Evolutionary conservation across 2,329 filamentous ascomycete species (phyloP), one percentile per base, ranked within the genome.

Genomic region (Blumeria graminis): DNA sequence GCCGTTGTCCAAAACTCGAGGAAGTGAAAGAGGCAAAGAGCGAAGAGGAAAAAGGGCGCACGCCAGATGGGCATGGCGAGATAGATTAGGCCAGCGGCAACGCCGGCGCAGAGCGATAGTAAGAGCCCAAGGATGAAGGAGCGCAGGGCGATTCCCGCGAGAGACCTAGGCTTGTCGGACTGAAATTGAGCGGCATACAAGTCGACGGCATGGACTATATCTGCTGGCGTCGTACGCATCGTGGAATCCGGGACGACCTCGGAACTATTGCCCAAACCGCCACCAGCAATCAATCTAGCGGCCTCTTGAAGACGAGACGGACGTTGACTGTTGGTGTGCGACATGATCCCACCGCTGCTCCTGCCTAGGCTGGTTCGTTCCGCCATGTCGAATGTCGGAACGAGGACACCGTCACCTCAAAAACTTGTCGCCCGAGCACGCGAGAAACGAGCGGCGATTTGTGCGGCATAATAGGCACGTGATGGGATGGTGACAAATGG

Each of bases 1-100:
- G 90, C 89, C 0, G 90, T 95, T 35, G 82, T 86, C 75, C 81
- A 94, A 73, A 89, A 98, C 70, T 98, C 92, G 68, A 96, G 81
- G 70, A 94, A 96, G 73, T 98, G 92, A 71, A 96, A 96, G 34
- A 83, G 63, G 32, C 82, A 76, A 52, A 96, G 80, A 13, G 80
- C 72, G 55, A 71, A 71, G 52, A 83, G 65, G 71, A 90, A 90
- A 67, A 82, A 79, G 34, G 78, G 76, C 7, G 76, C 67, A 57
- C 80, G 77, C 79, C 79, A 82, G 57, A 76, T 68, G 0, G 61
- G 56, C 1, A 53, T 54, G 0, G n/a, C 3, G 1, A 18, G 58
- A 33, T 51, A 58, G 41, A 63, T 55, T 46, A 65, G 60, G 60
- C 61, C 59, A 14, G 65, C 18, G 38, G 60, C 61, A 10, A 65